Evolutionary conservation across 2,329 filamentous ascomycete species (phyloP), one percentile per base, ranked within the genome.

Genomic region (Calycina herbarum): DNA sequence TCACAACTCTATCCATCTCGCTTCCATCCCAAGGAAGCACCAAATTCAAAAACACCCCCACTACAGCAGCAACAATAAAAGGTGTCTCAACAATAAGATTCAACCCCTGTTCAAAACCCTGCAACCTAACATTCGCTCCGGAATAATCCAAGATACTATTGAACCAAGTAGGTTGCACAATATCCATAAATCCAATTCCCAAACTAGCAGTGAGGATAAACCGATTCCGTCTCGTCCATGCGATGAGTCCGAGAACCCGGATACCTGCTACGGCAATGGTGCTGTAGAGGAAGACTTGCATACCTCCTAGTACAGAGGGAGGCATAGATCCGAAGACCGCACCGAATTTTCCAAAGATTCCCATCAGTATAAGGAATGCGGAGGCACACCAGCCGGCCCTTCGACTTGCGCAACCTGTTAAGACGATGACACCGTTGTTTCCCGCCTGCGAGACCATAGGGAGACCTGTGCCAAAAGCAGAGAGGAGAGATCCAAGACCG

Each of bases 281-380:
- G 38, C 81, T 82, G 79, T 90, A 91, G 17, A 91, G 80, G 77
- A 91, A 91, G 0, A 88, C 89, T 66, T 82, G 80, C 79, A 82
- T 82, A 8, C 80, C 79, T 5, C 80, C 80, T 0, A 82, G 74
- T 6, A 82, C 79, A 5, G 79, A 79, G 3, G 78, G 76, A 0
- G 88, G 89, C 69, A 91, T 91, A 8, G 87, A 81, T 0, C 89
- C 86, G 4, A 91, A 82, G 0, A 89, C 85, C 0, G 88, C 88
- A 1, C 88, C 87, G 68, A 91, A 91, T 72, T 91, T 91, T 63
- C 87, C 84, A 73, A 91, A 90, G 61, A 91, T 81, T 6, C 88
- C 89, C 85, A 90, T 90, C 66, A 91, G 73, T 38, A 91, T 77
- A 24, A 91, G 79, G 80, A 89, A 90, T 70, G 86, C 83, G 72